Base-by-base conservation (phyloP, 1,284 basidiomycete species). In the Puccinia coronata region DNA sequence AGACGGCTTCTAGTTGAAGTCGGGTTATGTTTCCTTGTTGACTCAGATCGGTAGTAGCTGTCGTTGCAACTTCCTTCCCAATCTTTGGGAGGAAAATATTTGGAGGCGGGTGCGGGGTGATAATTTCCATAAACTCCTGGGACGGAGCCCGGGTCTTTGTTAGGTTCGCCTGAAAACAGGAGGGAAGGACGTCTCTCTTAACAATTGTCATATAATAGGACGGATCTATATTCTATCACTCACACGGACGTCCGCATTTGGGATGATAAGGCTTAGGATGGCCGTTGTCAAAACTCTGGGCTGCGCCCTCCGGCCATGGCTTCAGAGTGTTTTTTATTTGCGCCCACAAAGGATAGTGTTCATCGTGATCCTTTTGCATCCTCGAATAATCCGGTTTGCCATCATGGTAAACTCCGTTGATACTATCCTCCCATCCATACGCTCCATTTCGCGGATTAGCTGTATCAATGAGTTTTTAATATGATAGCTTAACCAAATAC, bases 121-220 rank as follows among this genome's bases (percentile, higher is more conserved):
- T 74, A 74, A 28, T 74, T 74, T 28, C 72, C 72, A 41, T 51
- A 74, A n/a, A 47, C 53, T 57, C 72, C 72, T 25, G 72, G 51
- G 34, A 41, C 18, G 36, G 49, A 59, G 9, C 72, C 72, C n/a
- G 72, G 72, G 36, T 74, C 72, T 25, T 74, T 53, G 53, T 74
- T 74, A n/a, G 72, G 51, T 47, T 74, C 72, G 51, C 51, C 72
- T 74, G n/a, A 36, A 36, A 28, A 36, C 16, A 65, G 6, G 34
- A 39, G 63, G 28, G 28, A 36, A 65, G 63, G 28, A 65, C 25
- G 20, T n/a, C n/a, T n/a, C n/a, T n/a, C n/a, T n/a, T n/a, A n/a
- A n/a, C n/a, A n/a, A n/a, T n/a, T n/a, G n/a, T n/a, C n/a, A n/a
- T n/a, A n/a, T n/a, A n/a, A n/a, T n/a, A n/a, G n/a, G n/a, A n/a